phyloP scores from a whole-genome alignment of 73 alveolate genomes.

The Paramecium sexaurelia region DNA sequence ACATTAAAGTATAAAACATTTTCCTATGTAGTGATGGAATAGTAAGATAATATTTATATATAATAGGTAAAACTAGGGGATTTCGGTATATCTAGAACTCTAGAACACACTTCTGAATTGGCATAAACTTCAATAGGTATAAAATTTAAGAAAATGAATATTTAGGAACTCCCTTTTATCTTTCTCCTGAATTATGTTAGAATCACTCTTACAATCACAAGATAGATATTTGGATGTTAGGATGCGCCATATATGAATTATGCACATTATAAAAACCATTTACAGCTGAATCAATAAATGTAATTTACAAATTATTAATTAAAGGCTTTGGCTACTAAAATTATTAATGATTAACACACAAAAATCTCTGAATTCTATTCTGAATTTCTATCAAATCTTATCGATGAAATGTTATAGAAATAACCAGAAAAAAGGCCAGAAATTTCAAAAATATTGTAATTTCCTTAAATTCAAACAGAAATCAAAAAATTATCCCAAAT shows the following conservation, averaged over 20 bases:
- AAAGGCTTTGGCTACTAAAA: conserved; percentile 39
- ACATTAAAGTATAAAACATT: conserved; percentile 63
- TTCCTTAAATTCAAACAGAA: conserved; percentile 18
- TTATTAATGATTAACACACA: background rate
- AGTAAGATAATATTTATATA: background rate
- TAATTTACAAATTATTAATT: background rate
- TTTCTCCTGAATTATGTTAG: conserved; percentile 74
- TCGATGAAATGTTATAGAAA: conserved; percentile 37
- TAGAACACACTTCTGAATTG: conserved; percentile 32
- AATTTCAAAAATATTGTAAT: background rate
- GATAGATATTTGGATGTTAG: conserved; percentile 77
- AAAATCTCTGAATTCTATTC: conserved; percentile 22
- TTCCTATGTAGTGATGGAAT: conserved; percentile 41
- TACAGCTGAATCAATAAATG: conserved; percentile 54
- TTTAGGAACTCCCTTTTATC: conserved; percentile 77
- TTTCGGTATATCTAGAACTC: conserved; percentile 39
- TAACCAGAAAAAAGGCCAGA: conserved; percentile 44
- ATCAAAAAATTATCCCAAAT: background rate
- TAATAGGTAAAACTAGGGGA: conserved; percentile 46
- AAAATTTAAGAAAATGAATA: background rate
- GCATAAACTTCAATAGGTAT: conserved; percentile 52
- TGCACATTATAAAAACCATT: conserved; percentile 62
- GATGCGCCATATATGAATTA: conserved; percentile 71
- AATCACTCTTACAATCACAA: conserved; percentile 67
- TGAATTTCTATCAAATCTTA: background rate